Conservation (phyloP, 805 yeast species). For the Zygoascus flipseniorum region DNA sequence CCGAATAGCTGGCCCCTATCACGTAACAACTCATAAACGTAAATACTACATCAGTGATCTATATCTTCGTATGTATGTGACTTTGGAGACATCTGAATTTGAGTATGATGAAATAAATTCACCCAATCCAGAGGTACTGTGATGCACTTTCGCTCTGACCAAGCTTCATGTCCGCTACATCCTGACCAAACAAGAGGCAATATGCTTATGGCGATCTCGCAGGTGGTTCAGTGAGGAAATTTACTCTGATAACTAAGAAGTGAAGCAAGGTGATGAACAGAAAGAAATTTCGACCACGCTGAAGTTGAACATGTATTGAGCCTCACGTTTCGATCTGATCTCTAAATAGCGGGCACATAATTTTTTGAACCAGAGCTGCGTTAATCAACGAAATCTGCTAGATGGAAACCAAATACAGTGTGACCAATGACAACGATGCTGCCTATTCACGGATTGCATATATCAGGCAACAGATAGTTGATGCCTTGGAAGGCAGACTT, state of each 20-base stretch:
- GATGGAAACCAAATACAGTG: neutral
- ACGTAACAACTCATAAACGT: neutral
- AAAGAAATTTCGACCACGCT: too few relatives aligned
- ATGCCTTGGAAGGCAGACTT: neutral
- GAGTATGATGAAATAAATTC: neutral
- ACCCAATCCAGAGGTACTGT: conserved; percentile 12
- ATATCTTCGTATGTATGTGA: conserved; percentile 8
- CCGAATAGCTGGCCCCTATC: neutral
- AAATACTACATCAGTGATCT: neutral
- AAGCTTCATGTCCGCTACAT: too few relatives aligned
- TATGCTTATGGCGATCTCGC: too few relatives aligned
- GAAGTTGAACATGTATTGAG: too few relatives aligned
- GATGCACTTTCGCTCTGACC: conserved; percentile 8
- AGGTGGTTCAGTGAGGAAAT: too few relatives aligned
- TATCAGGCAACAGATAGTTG: neutral
- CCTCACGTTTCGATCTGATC: too few relatives aligned
- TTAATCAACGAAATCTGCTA: neutral
- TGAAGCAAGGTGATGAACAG: too few relatives aligned
- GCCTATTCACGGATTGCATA: neutral
- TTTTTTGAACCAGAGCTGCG: neutral
- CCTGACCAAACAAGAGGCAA: too few relatives aligned
- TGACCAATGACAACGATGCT: neutral
- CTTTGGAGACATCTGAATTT: conserved; percentile 15
- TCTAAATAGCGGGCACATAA: too few relatives aligned
- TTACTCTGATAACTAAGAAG: too few relatives aligned